These are phyloP conservation scores for Cyberlindnera euphorbiae DNA, from an alignment of 805 yeast genomes.

Conservation along the genomic window DNA sequence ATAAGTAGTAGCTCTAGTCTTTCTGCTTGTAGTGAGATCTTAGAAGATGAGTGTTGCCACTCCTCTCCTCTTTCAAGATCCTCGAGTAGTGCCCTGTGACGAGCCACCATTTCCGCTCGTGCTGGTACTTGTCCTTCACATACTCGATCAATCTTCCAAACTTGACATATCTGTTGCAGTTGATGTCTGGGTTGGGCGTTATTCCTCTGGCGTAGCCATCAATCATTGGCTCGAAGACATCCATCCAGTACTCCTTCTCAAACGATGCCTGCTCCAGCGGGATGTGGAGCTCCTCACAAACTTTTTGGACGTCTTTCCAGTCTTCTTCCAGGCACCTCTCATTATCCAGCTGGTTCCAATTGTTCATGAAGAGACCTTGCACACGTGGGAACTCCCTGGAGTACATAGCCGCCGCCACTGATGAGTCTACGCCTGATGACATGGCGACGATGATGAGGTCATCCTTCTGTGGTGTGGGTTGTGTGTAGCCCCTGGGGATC, in stretches of 20 bases:
- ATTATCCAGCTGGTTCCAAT: slow-evolving; percentile 43
- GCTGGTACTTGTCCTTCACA: slow-evolving; percentile 35
- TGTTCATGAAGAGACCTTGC: slow-evolving; percentile 86
- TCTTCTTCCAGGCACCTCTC: slow-evolving; percentile 78
- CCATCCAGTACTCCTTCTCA: slow-evolving; percentile 88
- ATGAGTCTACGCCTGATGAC: slow-evolving; percentile 97
- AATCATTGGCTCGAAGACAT: slow-evolving; percentile 91
- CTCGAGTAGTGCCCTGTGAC: slow-evolving; percentile 86
- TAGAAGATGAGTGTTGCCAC: slow-evolving; percentile 41
- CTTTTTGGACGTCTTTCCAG: slow-evolving; percentile 76
- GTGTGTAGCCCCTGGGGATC: slow-evolving; percentile 27
- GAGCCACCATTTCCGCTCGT: slow-evolving; percentile 59
- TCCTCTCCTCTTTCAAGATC: slow-evolving; percentile 33
- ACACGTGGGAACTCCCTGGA: slow-evolving; percentile 55
- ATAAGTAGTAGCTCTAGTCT: slow-evolving; percentile 89
- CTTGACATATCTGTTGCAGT: slow-evolving; percentile 80
- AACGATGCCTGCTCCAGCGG: slow-evolving; percentile 75
- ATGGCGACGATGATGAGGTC: slow-evolving; percentile 80
- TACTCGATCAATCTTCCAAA: slow-evolving; percentile 73
- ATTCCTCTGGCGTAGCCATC: slow-evolving; percentile 61
- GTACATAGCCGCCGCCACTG: slow-evolving; percentile 74
- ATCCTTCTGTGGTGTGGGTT: slow-evolving; percentile 38
- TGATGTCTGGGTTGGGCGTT: slow-evolving; percentile 94
- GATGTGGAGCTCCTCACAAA: slow-evolving; percentile 56
- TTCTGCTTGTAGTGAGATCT: slow-evolving; percentile 57